Evolutionary conservation across 83 land plant species (phyloP), one percentile per base, ranked within the genome.

Genomic region (Picea abies): DNA sequence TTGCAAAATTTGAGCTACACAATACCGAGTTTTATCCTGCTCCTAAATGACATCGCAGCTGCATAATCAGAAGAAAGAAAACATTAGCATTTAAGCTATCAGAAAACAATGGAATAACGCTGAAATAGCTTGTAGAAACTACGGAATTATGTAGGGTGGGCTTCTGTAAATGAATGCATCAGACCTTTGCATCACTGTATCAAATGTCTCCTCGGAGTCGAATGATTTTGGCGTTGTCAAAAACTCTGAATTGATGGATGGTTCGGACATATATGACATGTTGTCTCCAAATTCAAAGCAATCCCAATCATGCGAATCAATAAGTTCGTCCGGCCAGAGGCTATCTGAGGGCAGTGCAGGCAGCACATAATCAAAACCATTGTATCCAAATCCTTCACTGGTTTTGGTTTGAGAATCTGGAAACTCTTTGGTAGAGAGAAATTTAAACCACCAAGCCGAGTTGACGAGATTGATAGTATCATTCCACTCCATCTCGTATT

Each of bases 401-500:
- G 11, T 16, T 29, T 44, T 78, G 8, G 2, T 3, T 29, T 60
- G 37, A 23, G 32, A 35, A 41, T 35, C 25, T n/a, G 39, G 80
- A 29, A 52, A 19, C 63, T 4, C 19, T 32, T 16, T 52, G 75
- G 56, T 23, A 11, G 17, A 23, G 25, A 19, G 12, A 20, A 15
- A 26, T 49, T 15, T 2, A 70, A n/a, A 35, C 5, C 56, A 39
- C 61, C 19, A 14, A 3, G 90, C 87, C 14, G 92, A 86, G 6
- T 83, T 84, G 6, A 67, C 86, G 20, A 86, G 61, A 67, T 80
- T 88, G 80, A 88, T 23, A 2, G 75, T 83, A 44, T 90, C 94
- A 75, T 80, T 84, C 92, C 89, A 90, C 71, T 90, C 90, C 86
- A 90, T 85, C 61, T 86, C 86, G 60, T 90, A 88, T 60, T 85